phyloP scores from a whole-genome alignment of 1,284 basidiomycete species.

The Papiliotrema nemorosa region DNA sequence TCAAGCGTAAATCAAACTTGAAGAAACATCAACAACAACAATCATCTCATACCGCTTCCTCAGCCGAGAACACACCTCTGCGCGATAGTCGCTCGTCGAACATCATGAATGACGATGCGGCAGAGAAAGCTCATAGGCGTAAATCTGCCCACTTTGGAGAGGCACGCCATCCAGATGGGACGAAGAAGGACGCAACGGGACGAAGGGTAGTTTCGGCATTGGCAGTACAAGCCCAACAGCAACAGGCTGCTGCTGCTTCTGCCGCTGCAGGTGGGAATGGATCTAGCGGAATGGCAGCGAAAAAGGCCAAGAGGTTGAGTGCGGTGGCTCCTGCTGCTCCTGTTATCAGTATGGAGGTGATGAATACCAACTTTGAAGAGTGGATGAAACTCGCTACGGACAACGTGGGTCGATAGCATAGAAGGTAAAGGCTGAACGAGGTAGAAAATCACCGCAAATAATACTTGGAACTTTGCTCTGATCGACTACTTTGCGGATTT shows the following conservation, averaged over 20 bases:
- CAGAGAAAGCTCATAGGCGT: conserved; percentile 37
- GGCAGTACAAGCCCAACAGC: conserved; percentile 17
- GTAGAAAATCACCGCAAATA: conserved; percentile 97
- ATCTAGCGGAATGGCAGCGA: conserved; percentile 4
- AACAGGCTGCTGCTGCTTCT: conserved; percentile 4
- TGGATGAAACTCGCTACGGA: conserved; percentile 99
- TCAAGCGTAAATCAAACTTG: conserved; percentile 6
- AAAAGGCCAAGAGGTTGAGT: conserved; percentile 32
- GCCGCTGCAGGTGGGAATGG: not conserved
- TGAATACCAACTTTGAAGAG: conserved; percentile 89
- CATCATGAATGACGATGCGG: conserved; percentile 39
- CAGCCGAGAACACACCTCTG: not conserved
- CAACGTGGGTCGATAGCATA: conserved; percentile 65
- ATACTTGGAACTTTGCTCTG: conserved; percentile 96
- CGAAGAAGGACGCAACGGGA: conserved; percentile 9
- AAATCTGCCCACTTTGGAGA: conserved; percentile 41
- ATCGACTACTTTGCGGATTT: conserved; percentile 99
- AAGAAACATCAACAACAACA: conserved; percentile 3
- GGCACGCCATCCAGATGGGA: conserved; percentile 6
- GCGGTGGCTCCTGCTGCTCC: conserved; percentile 29
- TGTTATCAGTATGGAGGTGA: conserved; percentile 60
- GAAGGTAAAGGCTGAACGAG: not conserved
- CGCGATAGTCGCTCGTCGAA: conserved; percentile 1
- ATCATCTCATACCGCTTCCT: not conserved
- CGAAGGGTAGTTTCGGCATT: conserved; percentile 31